Evolutionary conservation across 495 filamentous ascomycete species (phyloP), one percentile per base, ranked within the genome.

Genomic region (Penicillium longicatenatum): DNA sequence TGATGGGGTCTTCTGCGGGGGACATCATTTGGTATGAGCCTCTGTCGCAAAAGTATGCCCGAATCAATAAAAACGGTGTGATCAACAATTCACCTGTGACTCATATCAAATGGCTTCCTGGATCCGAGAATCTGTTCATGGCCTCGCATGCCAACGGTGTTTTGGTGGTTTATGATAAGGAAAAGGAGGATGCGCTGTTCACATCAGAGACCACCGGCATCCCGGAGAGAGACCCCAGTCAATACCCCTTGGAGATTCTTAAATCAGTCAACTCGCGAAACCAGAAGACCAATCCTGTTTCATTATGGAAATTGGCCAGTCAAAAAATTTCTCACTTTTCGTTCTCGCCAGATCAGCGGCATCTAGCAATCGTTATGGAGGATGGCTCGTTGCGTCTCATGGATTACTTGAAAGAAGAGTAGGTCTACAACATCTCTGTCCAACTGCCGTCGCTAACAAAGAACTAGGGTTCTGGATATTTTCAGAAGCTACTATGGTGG

Each of bases 1-100:
- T 96, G 55, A 91, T 98, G 86, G 94, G 94, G 6, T 97, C 96
- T 57, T 96, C 92, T 3, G 93, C 91, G 0, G 92, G 91, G 22
- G 94, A 98, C 66, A 94, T 98, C 48, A 93, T 98, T 47, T 98
- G 95, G 95, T 98, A 93, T 77, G 94, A 98, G 74, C 93, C 94
- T 12, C 91, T 97, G 66, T 92, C 92, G 19, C 92, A 97, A 64
- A 94, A 96, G 67, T 98, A 98, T 69, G 89, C 89, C 3, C 87
- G 95, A 6, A 81, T 98, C 57, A 98, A 98, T 73, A 98, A 98
- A 73, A 97, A 97, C 71, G 93, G 93, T 9, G 82, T 88, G 52
- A 93, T 98, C 70, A 95, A 93, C 70, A 77, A 83, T 39, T 90
- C 90, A 3, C 85, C 94, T 1, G 87, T 98, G 11, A 88, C 89